These are phyloP conservation scores for Phytophthora sp. DNA, from an alignment of 352 stramenopile species.

Conservation along the genomic window DNA sequence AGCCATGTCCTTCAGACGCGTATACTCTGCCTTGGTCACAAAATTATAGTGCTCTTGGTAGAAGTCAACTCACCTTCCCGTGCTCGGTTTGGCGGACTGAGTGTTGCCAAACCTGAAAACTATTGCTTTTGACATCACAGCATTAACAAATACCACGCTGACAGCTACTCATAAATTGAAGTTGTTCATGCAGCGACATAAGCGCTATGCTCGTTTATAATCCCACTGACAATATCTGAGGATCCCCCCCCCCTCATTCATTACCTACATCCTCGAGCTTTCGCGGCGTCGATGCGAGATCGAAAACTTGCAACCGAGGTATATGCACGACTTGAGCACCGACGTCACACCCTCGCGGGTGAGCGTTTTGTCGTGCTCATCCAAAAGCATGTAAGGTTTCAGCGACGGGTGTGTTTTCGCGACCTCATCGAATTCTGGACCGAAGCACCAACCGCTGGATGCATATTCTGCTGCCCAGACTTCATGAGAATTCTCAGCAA, in stretches of 20 bases:
- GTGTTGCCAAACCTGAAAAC: too few species aligned
- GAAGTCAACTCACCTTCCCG: conserved; percentile 53
- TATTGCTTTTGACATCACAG: too few species aligned
- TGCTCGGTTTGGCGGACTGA: conserved; percentile 40
- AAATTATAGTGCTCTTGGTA: conserved; percentile 49
- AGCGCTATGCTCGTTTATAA: too few species aligned
- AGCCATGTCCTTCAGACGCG: conserved; percentile 38
- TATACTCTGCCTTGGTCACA: conserved; percentile 59
- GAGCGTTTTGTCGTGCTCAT: conserved; percentile 56
- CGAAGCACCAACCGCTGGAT: conserved; percentile 44
- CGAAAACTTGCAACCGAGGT: conserved; percentile 55
- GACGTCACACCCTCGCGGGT: conserved; percentile 52
- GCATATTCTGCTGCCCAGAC: conserved; percentile 66
- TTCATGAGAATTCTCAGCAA: conserved; percentile 76
- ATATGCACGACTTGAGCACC: conserved; percentile 62
- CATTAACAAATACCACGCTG: neutral
- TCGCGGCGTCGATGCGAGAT: conserved; percentile 21
- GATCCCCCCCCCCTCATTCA: neutral
- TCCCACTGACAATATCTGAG: too few species aligned
- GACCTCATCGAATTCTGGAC: conserved; percentile 43
- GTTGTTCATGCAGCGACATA: neutral
- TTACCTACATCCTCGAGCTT: neutral
- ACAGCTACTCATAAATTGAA: neutral
- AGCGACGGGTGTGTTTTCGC: conserved; percentile 61
- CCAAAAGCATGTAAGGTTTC: conserved; percentile 62